Percentiles rank a stretch among this genome's conserved stretches.
phyloP scores from a whole-genome alignment of 805 yeast species.

The Naumovozyma baii region DNA sequence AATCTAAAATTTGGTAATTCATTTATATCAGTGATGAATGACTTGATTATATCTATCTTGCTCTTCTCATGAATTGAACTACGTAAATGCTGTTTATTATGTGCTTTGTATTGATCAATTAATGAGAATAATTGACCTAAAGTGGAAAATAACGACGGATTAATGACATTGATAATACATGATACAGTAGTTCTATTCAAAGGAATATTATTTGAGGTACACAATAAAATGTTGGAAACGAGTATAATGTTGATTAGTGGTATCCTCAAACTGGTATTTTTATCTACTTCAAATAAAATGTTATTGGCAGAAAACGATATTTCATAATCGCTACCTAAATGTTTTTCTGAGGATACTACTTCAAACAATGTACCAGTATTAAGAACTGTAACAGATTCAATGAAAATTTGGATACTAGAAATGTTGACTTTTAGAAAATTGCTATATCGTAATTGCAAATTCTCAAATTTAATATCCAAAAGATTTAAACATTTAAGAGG shows the following conservation, averaged over 20 bases:
- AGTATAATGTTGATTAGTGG: conserved; percentile 25
- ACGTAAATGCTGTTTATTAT: no score
- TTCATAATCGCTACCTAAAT: conserved; percentile 19
- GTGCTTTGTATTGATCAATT: conserved; percentile 2
- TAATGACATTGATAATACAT: conserved; percentile 20
- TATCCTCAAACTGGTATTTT: conserved; percentile 18
- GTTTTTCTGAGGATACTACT: conserved; percentile 13
- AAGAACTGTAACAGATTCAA: conserved; percentile 17
- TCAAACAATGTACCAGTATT: conserved; percentile 17
- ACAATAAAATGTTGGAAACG: conserved; percentile 20
- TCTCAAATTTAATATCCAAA: conserved; percentile 26
- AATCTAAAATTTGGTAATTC: conserved; percentile 16
- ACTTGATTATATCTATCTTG: no score
- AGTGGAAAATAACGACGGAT: conserved; percentile 24
- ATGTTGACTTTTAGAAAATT: conserved; percentile 11
- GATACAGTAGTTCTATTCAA: conserved; percentile 14
- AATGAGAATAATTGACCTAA: conserved; percentile 11
- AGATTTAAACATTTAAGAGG: conserved; percentile 12
- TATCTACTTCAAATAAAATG: conserved; percentile 10
- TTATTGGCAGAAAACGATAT: conserved; percentile 24
- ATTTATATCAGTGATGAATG: background rate
- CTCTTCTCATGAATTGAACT: no score
- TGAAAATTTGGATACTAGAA: conserved; percentile 21
- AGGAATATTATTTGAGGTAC: conserved; percentile 11
- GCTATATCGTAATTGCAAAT: conserved; percentile 14